Percentiles rank a stretch among this genome's conserved stretches.
Conservation (phyloP, 495 filamentous ascomycete species). For the Penicillium macrosclerotiorum region DNA sequence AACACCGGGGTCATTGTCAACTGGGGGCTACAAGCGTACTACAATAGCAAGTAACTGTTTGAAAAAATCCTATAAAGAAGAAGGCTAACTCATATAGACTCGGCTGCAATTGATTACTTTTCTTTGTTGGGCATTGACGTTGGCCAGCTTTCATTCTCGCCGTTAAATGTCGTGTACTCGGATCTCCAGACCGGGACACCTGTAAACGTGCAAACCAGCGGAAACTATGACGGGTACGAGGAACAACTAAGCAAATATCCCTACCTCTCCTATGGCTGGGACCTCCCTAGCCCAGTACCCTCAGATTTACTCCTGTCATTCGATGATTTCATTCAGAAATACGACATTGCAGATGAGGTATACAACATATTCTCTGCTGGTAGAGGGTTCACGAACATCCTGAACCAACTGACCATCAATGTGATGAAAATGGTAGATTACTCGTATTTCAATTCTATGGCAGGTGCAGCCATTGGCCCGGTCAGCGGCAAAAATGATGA, state of each 20-base stretch:
- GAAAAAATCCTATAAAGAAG: too few relatives aligned
- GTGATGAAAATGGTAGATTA: slow-evolving; percentile 18
- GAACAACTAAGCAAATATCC: slow-evolving; percentile 41
- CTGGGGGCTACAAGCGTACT: slow-evolving; percentile 39
- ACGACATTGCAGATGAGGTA: slow-evolving; percentile 30
- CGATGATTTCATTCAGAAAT: slow-evolving; percentile 44
- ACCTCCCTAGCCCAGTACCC: slow-evolving; percentile 46
- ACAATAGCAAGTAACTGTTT: too few relatives aligned
- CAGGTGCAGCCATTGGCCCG: slow-evolving; percentile 5
- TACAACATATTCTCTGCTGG: slow-evolving; percentile 20
- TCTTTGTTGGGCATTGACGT: slow-evolving; percentile 24
- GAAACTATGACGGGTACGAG: slow-evolving; percentile 21
- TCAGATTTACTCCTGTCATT: slow-evolving; percentile 50
- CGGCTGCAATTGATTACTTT: slow-evolving; percentile 33
- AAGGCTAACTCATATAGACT: too few relatives aligned
- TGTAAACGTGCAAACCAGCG: slow-evolving; percentile 18
- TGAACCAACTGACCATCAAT: slow-evolving; percentile 18
- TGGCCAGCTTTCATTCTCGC: neutral
- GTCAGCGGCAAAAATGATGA: slow-evolving; percentile 33
- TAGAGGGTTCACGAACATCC: slow-evolving; percentile 27
- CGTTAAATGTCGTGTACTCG: neutral
- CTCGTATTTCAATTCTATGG: neutral
- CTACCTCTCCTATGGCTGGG: slow-evolving; percentile 34
- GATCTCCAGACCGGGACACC: slow-evolving; percentile 8
- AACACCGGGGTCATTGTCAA: slow-evolving; percentile 36